phyloP scores from a whole-genome alignment of 179 eudicot genomes.

The Beta corolliflora region DNA sequence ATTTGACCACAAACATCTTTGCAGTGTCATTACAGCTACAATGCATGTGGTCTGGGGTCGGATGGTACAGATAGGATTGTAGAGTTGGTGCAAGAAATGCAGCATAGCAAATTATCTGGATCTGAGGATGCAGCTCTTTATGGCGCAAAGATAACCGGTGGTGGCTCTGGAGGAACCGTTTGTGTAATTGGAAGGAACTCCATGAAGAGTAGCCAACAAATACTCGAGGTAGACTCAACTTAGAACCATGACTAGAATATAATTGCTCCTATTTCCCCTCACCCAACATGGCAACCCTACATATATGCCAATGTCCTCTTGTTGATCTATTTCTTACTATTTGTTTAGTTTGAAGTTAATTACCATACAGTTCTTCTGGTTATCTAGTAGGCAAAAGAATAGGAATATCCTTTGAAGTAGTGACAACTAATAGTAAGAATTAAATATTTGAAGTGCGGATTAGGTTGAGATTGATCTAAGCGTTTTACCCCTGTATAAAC shows the following conservation, averaged over 20 bases:
- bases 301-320: not conserved
- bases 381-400: no score
- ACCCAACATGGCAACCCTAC: not conserved
- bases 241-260: constrained; percentile 5
- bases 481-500: not conserved
- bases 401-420: not conserved
- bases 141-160: constrained; percentile 97
- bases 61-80: constrained; percentile 96
- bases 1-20: constrained; percentile 20
- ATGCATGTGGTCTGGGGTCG: constrained; percentile 96
- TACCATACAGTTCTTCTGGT: no score
- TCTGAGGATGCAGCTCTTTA: constrained; percentile 60
- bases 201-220: constrained; percentile 72
- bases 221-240: constrained; percentile 64
- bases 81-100: constrained; percentile 85
- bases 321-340: not conserved
- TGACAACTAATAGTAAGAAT: not conserved
- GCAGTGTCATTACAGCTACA: constrained; percentile 98
- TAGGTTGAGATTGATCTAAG: not conserved
- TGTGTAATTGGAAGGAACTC: constrained; percentile 83
- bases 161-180: constrained; percentile 98
- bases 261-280: not conserved
- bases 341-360: not conserved
- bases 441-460: no score
- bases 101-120: constrained; percentile 55